Percentiles rank a stretch among this genome's conserved stretches.
Evolutionary conservation across 2,329 filamentous ascomycete species (phyloP).

Genomic region (Remersonia thermophila): DNA sequence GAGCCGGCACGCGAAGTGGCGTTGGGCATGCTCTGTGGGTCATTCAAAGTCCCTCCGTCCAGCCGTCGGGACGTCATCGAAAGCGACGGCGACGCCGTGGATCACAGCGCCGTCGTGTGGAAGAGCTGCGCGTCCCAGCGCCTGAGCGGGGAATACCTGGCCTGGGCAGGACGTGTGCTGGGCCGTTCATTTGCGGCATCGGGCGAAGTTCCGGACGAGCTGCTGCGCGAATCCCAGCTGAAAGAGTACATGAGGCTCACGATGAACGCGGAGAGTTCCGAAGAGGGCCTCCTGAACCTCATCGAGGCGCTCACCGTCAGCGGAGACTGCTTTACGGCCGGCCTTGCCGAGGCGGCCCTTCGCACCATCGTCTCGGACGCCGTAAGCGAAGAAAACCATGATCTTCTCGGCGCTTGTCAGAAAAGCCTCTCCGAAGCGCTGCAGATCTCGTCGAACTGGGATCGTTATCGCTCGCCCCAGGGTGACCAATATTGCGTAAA

Average conservation of each 20-base stretch:
- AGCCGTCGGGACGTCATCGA: slow-evolving; percentile 55
- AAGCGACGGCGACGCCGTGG: slow-evolving; percentile 49
- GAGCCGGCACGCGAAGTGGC: slow-evolving; percentile 56
- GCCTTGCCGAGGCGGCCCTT: slow-evolving; percentile 48
- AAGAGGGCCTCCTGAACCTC: slow-evolving; percentile 48
- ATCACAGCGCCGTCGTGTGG: slow-evolving; percentile 58
- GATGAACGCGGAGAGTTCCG: slow-evolving; percentile 42
- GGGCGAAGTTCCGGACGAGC: slow-evolving; percentile 50
- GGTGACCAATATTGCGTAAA: slow-evolving; percentile 32
- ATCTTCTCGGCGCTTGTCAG: slow-evolving; percentile 38
- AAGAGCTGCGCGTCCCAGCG: slow-evolving; percentile 55
- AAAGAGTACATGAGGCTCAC: slow-evolving; percentile 36
- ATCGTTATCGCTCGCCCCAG: slow-evolving; percentile 39
- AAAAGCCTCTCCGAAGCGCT: slow-evolving; percentile 40
- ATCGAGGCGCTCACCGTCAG: slow-evolving; percentile 50
- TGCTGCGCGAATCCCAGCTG: slow-evolving; percentile 48
- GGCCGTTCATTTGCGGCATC: slow-evolving; percentile 73
- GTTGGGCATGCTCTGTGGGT: slow-evolving; percentile 59
- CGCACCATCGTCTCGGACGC: slow-evolving; percentile 45
- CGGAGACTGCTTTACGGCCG: slow-evolving; percentile 41
- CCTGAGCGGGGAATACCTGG: slow-evolving; percentile 55
- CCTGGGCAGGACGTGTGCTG: slow-evolving; percentile 77
- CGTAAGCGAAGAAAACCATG: slow-evolving; percentile 32
- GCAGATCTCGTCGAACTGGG: slow-evolving; percentile 44
- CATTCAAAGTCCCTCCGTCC: slow-evolving; percentile 53